Base-by-base conservation (phyloP, 371 early-diverging fungal species). In the Circinella minor region DNA sequence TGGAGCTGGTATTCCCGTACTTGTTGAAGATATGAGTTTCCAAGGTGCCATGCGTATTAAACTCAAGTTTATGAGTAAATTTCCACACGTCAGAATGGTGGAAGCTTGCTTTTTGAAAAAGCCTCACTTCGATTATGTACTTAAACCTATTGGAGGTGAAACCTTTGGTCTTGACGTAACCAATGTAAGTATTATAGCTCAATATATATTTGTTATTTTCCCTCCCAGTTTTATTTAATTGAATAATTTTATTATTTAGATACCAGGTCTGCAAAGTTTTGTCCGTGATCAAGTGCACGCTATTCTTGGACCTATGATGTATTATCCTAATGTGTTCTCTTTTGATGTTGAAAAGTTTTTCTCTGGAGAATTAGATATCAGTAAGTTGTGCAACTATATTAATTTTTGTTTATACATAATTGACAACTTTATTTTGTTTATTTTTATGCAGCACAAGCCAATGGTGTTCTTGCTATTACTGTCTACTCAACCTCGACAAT, bases 11-110 rank as follows among this genome's bases (percentile, higher is more conserved):
- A 86, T 99, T 67, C 98, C 99, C 3, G 91, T 99, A 17, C 80
- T 96, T 43, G 91, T 99, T 0, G 95, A 95, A 65, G 93, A 99
- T 67, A 90, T 99, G 86, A 91, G 93, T 15, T 95, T 99, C 72
- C 82, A 83, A 61, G 98, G 96, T n/a, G 84, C 88, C 68, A 85
- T 93, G 75, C 90, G 92, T 68, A 76, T 96, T 63, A 93, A 91
- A 77, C 82, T 95, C 71, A 94, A 92, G 78, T 90, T 94, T 70
- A 96, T 90, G 73, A 89, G 91, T 72, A 89, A 86, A 65, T 97
- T 91, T 76, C 99, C 99, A 0, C 92, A 96, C 72, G 89, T 98
- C 67, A 93, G 94, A 75, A 86, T 89, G 0, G 89, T 97, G n/a
- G 94, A 96, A 66, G 87, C 96, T 55, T 90, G 93, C 68, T 95